Conservation (phyloP, 768 basidiomycete genomes). For the Suillus spraguei region DNA sequence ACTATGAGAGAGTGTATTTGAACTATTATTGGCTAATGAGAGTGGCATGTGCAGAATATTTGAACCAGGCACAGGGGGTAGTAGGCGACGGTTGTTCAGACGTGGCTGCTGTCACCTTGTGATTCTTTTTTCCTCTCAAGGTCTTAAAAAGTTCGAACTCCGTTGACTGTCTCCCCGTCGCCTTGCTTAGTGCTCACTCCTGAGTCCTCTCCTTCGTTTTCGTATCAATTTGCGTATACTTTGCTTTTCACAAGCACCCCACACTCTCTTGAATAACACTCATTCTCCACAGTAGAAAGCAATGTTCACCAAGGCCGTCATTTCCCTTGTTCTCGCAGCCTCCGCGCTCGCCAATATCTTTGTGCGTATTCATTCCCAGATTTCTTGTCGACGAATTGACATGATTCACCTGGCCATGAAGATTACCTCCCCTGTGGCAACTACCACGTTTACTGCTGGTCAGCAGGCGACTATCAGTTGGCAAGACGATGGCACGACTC, state of each 20-base stretch:
- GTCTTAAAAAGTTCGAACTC: constrained; percentile 32
- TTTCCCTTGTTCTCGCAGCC: constrained; percentile 53
- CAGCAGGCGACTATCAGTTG: constrained; percentile 53
- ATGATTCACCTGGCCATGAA: constrained; percentile 28
- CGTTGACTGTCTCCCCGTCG: constrained; percentile 20
- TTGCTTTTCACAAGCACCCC: constrained; percentile 16
- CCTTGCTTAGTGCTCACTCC: not conserved
- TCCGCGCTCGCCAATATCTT: constrained; percentile 59
- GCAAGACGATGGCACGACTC: constrained; percentile 54
- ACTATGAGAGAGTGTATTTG: not conserved
- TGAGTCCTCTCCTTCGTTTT: constrained; percentile 1
- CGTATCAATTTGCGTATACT: not conserved
- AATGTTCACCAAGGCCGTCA: constrained; percentile 55
- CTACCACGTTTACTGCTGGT: constrained; percentile 52
- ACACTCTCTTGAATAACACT: constrained; percentile 26
- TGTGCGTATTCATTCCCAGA: constrained; percentile 37
- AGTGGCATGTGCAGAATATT: not conserved
- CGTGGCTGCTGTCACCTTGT: not conserved
- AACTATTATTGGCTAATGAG: not conserved
- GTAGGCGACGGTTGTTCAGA: not conserved
- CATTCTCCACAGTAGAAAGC: constrained; percentile 24
- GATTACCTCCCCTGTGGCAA: constrained; percentile 58
- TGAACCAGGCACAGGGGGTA: not conserved
- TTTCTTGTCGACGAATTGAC: not conserved
- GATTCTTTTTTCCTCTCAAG: constrained; percentile 1